A percentile compares a stretch with the other conserved stretches of the same genome.
Conservation (phyloP, 192 early-diverging fungal species). For the Backusella sp. region DNA sequence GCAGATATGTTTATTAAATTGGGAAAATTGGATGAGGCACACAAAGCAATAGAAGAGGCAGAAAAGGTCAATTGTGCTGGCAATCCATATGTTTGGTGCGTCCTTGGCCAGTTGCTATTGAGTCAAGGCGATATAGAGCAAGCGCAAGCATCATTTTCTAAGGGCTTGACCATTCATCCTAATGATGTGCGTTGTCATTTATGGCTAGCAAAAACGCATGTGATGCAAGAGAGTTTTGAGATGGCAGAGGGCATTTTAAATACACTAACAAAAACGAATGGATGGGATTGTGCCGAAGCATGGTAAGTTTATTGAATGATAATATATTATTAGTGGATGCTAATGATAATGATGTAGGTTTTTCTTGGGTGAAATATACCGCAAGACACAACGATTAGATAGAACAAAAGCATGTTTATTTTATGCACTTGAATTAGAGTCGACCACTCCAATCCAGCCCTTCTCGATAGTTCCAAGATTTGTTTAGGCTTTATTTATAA, state of each 20-base stretch:
- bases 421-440: constrained; percentile 59
- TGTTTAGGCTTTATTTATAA: constrained; percentile 8
- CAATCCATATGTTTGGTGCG: constrained; percentile 56
- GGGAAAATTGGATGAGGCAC: constrained; percentile 51
- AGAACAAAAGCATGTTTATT: constrained; percentile 57
- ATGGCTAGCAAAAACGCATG: constrained; percentile 45
- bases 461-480: constrained; percentile 46
- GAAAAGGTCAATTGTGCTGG: constrained; percentile 43
- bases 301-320: constrained; percentile 37
- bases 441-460: constrained; percentile 47
- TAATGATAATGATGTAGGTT: constrained; percentile 30
- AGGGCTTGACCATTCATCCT: constrained; percentile 45
- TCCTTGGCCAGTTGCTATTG: constrained; percentile 42
- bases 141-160: constrained; percentile 48
- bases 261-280: constrained; percentile 44
- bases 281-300: constrained; percentile 64
- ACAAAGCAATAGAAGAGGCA: constrained; percentile 55
- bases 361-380: constrained; percentile 48
- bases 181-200: constrained; percentile 41
- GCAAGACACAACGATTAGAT: constrained; percentile 39
- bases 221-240: constrained; percentile 42
- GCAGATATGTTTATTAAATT: constrained; percentile 49
- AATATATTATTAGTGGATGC: neutral
- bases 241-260: constrained; percentile 57
- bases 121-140: constrained; percentile 36